These are phyloP conservation scores for Xylaria longipes DNA, from an alignment of 495 filamentous ascomycete species.

Conservation along the genomic window DNA sequence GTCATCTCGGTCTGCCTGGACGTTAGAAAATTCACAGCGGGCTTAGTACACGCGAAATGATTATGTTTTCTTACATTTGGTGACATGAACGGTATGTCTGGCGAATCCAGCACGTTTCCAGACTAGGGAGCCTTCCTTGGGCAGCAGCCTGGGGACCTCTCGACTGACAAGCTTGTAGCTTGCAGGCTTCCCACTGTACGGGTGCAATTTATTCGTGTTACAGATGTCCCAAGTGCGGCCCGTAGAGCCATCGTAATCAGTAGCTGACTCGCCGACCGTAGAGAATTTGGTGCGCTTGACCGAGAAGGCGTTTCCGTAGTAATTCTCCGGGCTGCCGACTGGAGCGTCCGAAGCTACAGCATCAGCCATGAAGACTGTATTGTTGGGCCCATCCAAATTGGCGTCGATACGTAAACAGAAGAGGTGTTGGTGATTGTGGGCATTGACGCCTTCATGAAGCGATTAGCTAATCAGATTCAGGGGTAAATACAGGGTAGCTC, in stretches of 20 bases:
- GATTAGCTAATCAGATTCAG: constrained; percentile 23
- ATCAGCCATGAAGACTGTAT: constrained; percentile 87
- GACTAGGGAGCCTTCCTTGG: constrained; percentile 81
- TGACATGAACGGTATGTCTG: constrained; percentile 89
- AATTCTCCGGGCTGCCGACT: constrained; percentile 82
- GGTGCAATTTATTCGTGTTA: constrained; percentile 83
- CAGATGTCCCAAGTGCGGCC: constrained; percentile 90
- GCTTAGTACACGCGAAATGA: background rate
- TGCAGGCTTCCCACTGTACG: constrained; percentile 84
- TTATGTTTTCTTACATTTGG: constrained; percentile 71
- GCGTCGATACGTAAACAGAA: constrained; percentile 93
- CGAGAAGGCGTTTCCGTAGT: constrained; percentile 93
- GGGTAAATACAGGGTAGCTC: constrained; percentile 48
- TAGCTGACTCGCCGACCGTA: constrained; percentile 73
- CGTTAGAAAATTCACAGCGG: background rate
- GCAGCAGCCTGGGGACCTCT: constrained; percentile 79
- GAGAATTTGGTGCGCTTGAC: constrained; percentile 84
- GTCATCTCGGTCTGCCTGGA: constrained; percentile 71
- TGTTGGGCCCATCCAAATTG: constrained; percentile 85
- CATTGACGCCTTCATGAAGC: constrained; percentile 48
- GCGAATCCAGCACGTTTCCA: constrained; percentile 97
- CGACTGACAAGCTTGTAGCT: constrained; percentile 91
- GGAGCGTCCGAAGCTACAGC: constrained; percentile 68
- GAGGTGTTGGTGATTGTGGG: constrained; percentile 92
- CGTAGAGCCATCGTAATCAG: constrained; percentile 81